These are phyloP conservation scores for Adansonia grandidieri DNA, from an alignment of 441 rosid species.

Conservation along the genomic window DNA sequence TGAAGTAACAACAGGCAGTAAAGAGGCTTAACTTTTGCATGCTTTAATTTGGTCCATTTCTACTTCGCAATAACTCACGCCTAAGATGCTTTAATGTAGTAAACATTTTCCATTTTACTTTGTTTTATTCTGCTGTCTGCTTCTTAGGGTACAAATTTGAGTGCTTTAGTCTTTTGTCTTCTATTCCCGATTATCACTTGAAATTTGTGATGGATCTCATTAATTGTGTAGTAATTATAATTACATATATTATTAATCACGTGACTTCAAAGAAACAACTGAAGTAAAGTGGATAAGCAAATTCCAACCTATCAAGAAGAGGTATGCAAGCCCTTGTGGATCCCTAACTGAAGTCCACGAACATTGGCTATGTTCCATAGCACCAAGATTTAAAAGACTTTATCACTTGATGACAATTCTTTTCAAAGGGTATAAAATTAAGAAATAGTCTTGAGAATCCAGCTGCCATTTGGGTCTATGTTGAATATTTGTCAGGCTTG, in stretches of 20 bases:
- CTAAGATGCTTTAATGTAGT: constrained; percentile 5
- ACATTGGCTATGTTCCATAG: not conserved
- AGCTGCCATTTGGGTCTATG: not conserved
- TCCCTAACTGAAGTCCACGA: not conserved
- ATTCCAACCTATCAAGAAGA: not conserved
- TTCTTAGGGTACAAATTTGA: constrained; percentile 22
- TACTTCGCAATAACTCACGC: not conserved
- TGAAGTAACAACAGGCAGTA: not conserved
- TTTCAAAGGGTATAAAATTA: not conserved
- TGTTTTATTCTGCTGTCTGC: constrained; percentile 3
- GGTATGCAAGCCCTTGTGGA: not conserved
- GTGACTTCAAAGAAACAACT: not conserved
- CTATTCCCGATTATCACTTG: not conserved
- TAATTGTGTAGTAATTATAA: not conserved
- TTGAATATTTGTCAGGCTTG: not conserved
- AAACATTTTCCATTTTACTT: not conserved
- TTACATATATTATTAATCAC: not conserved
- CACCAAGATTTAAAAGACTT: not conserved
- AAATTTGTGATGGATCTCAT: not conserved
- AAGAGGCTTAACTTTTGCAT: constrained; percentile 7
- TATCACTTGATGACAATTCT: not conserved
- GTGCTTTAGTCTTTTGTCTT: constrained; percentile 3
- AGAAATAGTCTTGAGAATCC: not conserved
- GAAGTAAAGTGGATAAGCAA: not conserved
- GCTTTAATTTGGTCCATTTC: not conserved